A percentile compares a stretch with the other conserved stretches of the same genome.
Conservation (phyloP, 176 grass and related monocot genomes). For the Raddia distichophylla region DNA sequence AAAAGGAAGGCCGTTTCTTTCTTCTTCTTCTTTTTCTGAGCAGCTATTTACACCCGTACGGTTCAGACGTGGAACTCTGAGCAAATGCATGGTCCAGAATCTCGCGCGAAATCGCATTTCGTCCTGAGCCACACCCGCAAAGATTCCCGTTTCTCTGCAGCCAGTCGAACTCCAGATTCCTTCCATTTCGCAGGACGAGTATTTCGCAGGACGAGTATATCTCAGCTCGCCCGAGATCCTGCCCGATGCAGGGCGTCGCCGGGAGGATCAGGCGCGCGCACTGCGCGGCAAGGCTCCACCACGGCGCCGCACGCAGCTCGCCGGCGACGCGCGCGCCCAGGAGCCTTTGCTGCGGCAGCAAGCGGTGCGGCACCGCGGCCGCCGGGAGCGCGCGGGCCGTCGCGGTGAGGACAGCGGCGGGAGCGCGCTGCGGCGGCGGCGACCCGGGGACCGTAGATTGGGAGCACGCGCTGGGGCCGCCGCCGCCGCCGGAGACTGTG, state of each 20-base stretch:
- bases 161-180: constrained; percentile 10
- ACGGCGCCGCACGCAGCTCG: not conserved
- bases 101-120: not conserved
- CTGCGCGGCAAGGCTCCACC: not conserved
- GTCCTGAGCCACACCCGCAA: constrained; percentile 12
- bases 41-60: not conserved
- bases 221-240: not conserved
- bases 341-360: not conserved
- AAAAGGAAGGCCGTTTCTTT: no score
- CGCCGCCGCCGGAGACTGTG: not conserved
- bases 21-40: no score
- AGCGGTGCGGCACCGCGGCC: not conserved
- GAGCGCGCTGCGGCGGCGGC: constrained; percentile 5
- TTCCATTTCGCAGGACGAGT: not conserved
- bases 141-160: constrained; percentile 6
- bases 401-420: not conserved
- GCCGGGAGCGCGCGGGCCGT: constrained; percentile 17
- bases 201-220: not conserved
- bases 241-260: constrained; percentile 35
- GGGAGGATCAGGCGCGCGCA: constrained; percentile 13
- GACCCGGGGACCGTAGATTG: not conserved
- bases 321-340: not conserved
- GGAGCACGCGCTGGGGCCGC: not conserved
- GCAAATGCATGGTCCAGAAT: not conserved
- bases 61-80: not conserved